Conservation (phyloP, 495 filamentous ascomycete genomes). For the Xylaria bambusicola region DNA sequence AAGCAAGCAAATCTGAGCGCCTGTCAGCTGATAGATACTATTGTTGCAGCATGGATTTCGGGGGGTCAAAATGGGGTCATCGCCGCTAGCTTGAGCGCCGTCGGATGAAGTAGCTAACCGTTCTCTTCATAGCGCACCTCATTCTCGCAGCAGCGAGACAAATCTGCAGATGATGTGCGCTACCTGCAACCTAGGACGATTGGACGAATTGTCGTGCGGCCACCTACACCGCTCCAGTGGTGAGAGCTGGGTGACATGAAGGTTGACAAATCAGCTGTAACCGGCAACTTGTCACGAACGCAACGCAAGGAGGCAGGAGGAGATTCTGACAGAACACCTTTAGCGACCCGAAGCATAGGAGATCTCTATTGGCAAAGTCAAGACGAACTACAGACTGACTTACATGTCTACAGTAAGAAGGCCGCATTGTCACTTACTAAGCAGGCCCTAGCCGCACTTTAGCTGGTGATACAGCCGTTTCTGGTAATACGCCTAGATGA, state of each 20-base stretch:
- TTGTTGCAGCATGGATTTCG: conserved; percentile 6
- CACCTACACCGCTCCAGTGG: neutral
- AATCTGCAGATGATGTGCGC: neutral
- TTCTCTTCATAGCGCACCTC: conserved; percentile 1
- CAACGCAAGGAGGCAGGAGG: too few relatives aligned
- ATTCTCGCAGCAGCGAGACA: neutral
- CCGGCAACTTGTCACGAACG: too few relatives aligned
- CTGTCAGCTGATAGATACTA: neutral
- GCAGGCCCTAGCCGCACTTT: too few relatives aligned
- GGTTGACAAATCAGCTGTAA: too few relatives aligned
- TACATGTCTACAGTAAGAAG: too few relatives aligned
- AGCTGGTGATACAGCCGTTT: too few relatives aligned
- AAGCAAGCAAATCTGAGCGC: neutral
- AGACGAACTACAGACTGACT: too few relatives aligned
- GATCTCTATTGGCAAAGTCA: too few relatives aligned
- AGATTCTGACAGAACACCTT: too few relatives aligned
- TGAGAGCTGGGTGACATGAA: neutral
- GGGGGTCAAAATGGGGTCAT: conserved; percentile 4
- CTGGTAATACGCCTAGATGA: too few relatives aligned
- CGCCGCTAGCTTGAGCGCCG: conserved; percentile 2
- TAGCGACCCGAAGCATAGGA: too few relatives aligned
- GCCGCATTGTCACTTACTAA: too few relatives aligned
- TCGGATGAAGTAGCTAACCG: neutral
- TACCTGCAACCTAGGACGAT: neutral
- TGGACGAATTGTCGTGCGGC: neutral